Evolutionary conservation across 2,329 filamentous ascomycete genomes (phyloP).

Genomic region (Phialophora verrucosa): DNA sequence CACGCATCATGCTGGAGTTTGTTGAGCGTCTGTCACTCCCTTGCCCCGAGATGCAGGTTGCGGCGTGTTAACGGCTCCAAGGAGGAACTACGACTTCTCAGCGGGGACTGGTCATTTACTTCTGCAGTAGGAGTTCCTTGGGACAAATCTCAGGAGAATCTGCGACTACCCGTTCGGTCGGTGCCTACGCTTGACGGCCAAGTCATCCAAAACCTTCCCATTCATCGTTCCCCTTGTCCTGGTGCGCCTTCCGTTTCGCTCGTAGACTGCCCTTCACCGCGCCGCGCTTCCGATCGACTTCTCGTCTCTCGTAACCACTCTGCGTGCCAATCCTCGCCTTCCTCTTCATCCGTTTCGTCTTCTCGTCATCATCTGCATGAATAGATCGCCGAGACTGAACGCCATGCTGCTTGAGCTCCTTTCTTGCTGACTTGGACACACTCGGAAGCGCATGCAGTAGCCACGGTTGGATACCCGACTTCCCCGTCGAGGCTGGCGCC

Average conservation of each 20-base stretch:
- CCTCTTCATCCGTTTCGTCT: slow-evolving; percentile 47
- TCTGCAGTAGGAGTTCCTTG: background rate
- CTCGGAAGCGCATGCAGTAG: slow-evolving; percentile 84
- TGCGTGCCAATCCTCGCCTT: slow-evolving; percentile 73
- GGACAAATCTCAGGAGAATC: background rate
- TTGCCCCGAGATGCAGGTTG: no score
- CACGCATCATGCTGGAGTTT: no score
- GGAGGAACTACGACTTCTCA: background rate
- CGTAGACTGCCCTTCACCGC: slow-evolving; percentile 49
- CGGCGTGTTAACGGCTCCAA: background rate
- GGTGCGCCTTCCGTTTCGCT: slow-evolving; percentile 12
- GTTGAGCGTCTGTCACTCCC: no score
- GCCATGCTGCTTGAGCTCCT: slow-evolving; percentile 79
- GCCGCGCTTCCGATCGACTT: slow-evolving; percentile 55
- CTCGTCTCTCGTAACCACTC: slow-evolving; percentile 55
- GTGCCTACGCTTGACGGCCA: background rate
- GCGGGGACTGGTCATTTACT: background rate
- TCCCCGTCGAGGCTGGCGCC: slow-evolving; percentile 5
- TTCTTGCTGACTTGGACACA: slow-evolving; percentile 80
- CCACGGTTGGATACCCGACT: slow-evolving; percentile 73
- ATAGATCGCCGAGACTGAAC: slow-evolving; percentile 70
- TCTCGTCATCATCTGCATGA: slow-evolving; percentile 49
- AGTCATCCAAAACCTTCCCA: slow-evolving; percentile 32
- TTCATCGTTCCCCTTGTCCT: slow-evolving; percentile 18
- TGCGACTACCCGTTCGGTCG: background rate